A percentile compares a stretch with the other conserved stretches of the same genome.
Evolutionary conservation across 495 filamentous ascomycete species (phyloP).

Genomic region (Xylaria flabelliformis): DNA sequence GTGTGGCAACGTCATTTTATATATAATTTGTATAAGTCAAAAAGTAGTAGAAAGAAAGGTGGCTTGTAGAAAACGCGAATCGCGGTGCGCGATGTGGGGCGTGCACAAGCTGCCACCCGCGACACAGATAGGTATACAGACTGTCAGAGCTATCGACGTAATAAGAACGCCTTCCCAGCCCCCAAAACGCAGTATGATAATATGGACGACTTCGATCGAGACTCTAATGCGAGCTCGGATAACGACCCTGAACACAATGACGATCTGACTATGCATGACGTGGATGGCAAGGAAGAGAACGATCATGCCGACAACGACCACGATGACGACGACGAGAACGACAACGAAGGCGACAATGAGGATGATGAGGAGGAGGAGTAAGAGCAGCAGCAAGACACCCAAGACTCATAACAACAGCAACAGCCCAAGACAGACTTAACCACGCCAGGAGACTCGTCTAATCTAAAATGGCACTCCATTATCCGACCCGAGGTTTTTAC

Average conservation of each 20-base stretch:
- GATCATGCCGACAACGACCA: constrained; percentile 48
- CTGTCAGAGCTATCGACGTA: too few relatives aligned
- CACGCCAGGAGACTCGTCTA: constrained; percentile 53
- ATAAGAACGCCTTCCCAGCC: too few relatives aligned
- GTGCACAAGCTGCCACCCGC: too few relatives aligned
- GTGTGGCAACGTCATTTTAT: too few relatives aligned
- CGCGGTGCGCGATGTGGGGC: too few relatives aligned
- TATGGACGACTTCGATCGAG: constrained; percentile 47
- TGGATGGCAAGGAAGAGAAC: constrained; percentile 56
- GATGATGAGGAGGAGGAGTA: constrained; percentile 55
- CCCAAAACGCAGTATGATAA: too few relatives aligned
- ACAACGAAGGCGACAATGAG: constrained; percentile 63
- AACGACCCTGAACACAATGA: constrained; percentile 72
- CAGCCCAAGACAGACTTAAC: constrained; percentile 55
- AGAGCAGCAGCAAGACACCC: constrained; percentile 29
- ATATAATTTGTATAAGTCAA: too few relatives aligned
- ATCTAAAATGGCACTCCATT: constrained; percentile 60
- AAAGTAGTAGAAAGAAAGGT: too few relatives aligned
- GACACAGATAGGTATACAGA: too few relatives aligned
- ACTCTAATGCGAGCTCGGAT: constrained; percentile 70
- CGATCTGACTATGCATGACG: constrained; percentile 63
- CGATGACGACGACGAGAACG: constrained; percentile 62
- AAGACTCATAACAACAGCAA: constrained; percentile 35
- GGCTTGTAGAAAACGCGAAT: too few relatives aligned
- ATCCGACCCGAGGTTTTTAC: constrained; percentile 79